Evolutionary conservation across 2,329 filamentous ascomycete genomes (phyloP), one percentile per base, ranked within the genome.

Genomic region (Trichoderma hamatum): DNA sequence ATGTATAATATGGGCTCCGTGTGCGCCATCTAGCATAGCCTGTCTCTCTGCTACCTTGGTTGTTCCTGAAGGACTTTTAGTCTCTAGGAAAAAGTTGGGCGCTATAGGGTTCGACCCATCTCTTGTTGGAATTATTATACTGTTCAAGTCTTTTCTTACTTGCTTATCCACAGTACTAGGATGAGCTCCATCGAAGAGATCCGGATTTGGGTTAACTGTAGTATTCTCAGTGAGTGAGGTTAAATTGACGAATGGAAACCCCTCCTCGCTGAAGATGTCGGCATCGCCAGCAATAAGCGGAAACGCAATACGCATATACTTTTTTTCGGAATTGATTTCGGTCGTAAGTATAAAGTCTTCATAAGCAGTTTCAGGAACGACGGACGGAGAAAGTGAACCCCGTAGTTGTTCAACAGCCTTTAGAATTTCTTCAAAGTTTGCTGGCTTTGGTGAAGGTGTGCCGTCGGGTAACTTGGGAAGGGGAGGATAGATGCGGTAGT

Each of bases 371-470:
- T 70, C 46, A 26, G 46, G 26, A 13, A 69, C 51, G 5, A 36
- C 34, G 3, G 70, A 71, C 56, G 70, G 68, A 3, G 68, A 71
- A 34, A 71, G 63, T 19, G 62, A 68, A n/a, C 19, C 2, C 36
- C 70, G 46, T 5, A 24, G n/a, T 21, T 14, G 9, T 24, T 32
- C 2, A 0, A 72, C 28, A 5, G 24, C 36, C 7, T 46, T 26
- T 7, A 13, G 66, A 34, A 68, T 64, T 13, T 51, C 52, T 6
- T 62, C 52, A 24, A 69, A n/a, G 43, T 71, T 70, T 1, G 2
- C 21, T 2, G 70, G 71, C 10, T 71, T 30, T 16, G 66, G 71
- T 1, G 65, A 16, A 10, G 10, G 19, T 36, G 5, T 36, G 24
- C 32, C 67, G 13, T 69, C 32, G 7, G 65, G 52, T 30, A 56